These are phyloP conservation scores for Populus hybrid DNA, from an alignment of 441 rosid species.

Conservation along the genomic window DNA sequence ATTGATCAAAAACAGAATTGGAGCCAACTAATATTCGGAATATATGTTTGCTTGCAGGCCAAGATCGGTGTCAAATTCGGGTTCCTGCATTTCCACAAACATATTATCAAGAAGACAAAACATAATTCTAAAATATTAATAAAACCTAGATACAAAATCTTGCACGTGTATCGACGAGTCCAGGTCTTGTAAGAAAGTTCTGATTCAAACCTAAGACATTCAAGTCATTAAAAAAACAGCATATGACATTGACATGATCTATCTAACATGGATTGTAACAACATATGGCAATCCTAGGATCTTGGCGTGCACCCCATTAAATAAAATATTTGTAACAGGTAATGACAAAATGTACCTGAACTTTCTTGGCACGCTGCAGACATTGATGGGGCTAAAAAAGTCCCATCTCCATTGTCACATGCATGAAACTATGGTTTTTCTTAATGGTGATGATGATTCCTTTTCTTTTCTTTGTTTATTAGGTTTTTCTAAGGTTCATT, in stretches of 20 bases:
- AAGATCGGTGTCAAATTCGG: background rate
- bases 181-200: too few relatives aligned
- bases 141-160: too few relatives aligned
- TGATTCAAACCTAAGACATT: background rate
- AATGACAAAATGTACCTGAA: background rate
- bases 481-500: too few relatives aligned
- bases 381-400: background rate
- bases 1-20: conserved; percentile 13
- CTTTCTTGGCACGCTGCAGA: background rate
- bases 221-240: background rate
- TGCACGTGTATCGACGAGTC: too few relatives aligned
- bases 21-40: background rate
- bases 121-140: too few relatives aligned
- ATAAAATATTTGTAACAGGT: background rate
- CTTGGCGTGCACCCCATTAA: background rate
- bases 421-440: background rate
- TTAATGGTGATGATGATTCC: background rate
- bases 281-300: background rate
- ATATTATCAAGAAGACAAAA: background rate
- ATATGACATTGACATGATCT: background rate
- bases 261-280: background rate
- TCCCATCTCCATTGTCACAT: background rate
- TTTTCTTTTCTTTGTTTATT: background rate
- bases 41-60: background rate
- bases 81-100: background rate